A percentile compares a stretch with the other conserved stretches of the same genome.
Conservation (phyloP, 73 alveolate genomes). For the Diophrys sp. region DNA sequence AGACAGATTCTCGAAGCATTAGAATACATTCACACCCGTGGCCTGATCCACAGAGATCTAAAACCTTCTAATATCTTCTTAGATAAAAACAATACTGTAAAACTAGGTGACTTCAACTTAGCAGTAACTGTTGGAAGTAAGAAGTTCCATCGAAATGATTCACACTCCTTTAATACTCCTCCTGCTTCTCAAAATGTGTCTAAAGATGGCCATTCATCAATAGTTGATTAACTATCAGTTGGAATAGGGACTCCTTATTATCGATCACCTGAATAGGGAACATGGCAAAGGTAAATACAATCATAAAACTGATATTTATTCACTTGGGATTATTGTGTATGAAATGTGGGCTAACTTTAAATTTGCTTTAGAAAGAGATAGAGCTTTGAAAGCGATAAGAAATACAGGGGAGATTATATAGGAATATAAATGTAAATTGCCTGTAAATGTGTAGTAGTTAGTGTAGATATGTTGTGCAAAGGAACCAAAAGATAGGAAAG, state of each 20-base stretch:
- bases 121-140: slow-evolving; percentile 18
- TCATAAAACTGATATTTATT: slow-evolving; percentile 62
- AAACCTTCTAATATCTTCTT: slow-evolving; percentile 81
- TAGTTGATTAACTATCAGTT: slow-evolving; percentile 31
- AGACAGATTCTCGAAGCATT: slow-evolving; percentile 73
- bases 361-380: slow-evolving; percentile 28
- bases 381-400: slow-evolving; percentile 16
- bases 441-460: neutral
- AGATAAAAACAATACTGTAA: slow-evolving; percentile 66
- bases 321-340: slow-evolving; percentile 69
- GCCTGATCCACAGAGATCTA: slow-evolving; percentile 78
- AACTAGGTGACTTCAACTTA: slow-evolving; percentile 82
- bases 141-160: too few species aligned
- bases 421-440: neutral
- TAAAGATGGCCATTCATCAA: neutral
- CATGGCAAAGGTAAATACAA: slow-evolving; percentile 44
- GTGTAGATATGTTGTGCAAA: neutral
- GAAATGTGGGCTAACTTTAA: slow-evolving; percentile 64
- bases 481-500: neutral
- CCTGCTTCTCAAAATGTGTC: neutral
- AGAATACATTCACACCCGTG: slow-evolving; percentile 66
- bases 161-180: neutral
- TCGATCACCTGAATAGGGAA: slow-evolving; percentile 59
- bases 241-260: slow-evolving; percentile 63
- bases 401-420: neutral